Base-by-base conservation (phyloP, 345 rosid species). In the Eucalyptus grandis region DNA sequence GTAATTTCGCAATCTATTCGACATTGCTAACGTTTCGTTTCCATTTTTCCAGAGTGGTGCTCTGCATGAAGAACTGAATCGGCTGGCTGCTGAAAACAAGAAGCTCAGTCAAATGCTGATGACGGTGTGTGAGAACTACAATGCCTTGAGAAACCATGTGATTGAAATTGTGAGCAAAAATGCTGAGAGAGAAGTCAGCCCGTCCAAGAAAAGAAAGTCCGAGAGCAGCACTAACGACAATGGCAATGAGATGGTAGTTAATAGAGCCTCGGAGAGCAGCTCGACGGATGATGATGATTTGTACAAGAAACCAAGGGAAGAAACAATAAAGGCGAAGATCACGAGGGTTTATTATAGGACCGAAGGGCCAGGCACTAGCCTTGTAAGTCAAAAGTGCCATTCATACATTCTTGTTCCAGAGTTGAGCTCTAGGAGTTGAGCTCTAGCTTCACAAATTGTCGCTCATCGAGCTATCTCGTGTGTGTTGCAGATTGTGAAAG, bases 21-120 rank as follows among this genome's bases (percentile, higher is more conserved):
- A 13, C 49, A 4, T 60, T 60, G 77, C 69, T 53, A 26, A 77
- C n/a, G 87, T 6, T 60, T 56, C 30, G 7, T 49, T 44, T 86
- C 85, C 85, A 4, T 77, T 21, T 17, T 49, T 83, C 43, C 90
- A 93, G 96, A 90, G 86, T 8, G 90, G 92, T 49, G 93, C 90
- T 89, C 93, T 98, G 88, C 92, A 92, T 88, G 98, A 96, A 90
- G 98, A 97, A 91, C 49, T 98, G 94, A 93, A 95, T 83, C 94
- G 98, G 54, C 93, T 95, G 65, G 93, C 92, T 58, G 95, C 92
- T 43, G 99, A 98, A 89, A 98, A 98, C 94, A 96, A 94, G 98
- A 97, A 93, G 92, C 94, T 98, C 6, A 92, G 96, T 6, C 96
- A 96, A 88, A 98, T 93, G 98, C 60, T 98, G 89, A 93, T 94